phyloP scores from a whole-genome alignment of 192 early-diverging fungal species.

The Backusella westeae region DNA sequence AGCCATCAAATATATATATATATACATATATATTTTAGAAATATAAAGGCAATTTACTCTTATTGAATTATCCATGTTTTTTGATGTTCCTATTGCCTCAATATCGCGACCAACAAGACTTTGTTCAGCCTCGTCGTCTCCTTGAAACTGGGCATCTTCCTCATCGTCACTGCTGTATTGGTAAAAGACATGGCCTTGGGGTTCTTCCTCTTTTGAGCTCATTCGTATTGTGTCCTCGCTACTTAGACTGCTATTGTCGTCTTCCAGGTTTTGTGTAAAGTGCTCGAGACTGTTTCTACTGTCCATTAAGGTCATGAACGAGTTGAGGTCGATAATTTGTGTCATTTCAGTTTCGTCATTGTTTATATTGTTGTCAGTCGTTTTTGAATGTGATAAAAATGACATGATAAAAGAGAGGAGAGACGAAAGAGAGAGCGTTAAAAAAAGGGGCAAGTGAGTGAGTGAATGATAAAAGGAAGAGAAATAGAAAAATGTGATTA shows the following conservation, averaged over 20 bases:
- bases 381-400: neutral
- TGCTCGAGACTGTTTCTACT: neutral
- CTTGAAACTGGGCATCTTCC: neutral
- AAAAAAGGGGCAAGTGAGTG: neutral
- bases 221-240: neutral
- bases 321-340: neutral
- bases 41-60: neutral
- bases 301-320: constrained; percentile 10
- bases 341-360: constrained; percentile 13
- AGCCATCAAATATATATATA: neutral
- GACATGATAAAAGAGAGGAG: neutral
- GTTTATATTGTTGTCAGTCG: neutral
- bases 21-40: neutral
- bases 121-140: constrained; percentile 3
- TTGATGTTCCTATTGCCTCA: neutral
- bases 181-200: neutral
- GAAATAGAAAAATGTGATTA: neutral
- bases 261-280: neutral
- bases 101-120: neutral
- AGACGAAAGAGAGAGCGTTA: neutral
- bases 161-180: neutral
- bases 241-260: constrained; percentile 10
- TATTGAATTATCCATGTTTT: neutral
- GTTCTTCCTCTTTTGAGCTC: constrained; percentile 2
- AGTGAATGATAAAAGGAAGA: neutral